Evolutionary conservation across 306 rosid species (phyloP), one percentile per base, ranked within the genome.

Genomic region (Glycine latifolia): DNA sequence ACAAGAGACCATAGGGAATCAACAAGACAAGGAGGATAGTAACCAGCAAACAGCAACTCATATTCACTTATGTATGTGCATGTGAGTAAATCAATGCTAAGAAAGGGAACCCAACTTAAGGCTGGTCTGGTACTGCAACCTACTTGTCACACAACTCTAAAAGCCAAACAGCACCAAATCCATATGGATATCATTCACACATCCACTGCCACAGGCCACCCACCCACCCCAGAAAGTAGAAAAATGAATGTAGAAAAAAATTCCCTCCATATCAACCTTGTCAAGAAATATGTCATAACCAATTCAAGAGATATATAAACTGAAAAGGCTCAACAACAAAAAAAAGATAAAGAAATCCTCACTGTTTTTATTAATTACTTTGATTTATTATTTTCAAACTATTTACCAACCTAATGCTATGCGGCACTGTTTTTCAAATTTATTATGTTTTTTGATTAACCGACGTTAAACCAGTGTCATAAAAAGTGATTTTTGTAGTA

Each of bases 321-420:
- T 79, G 85, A 80, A 78, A 89, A 82, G 75, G 75, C 35, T 79
- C 83, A 81, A 68, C 82, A 88, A 69, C 79, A 85, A 76, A 82
- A 44, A 87, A 20, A 20, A 81, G 85, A 44, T 87, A 20, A 20
- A 81, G 85, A 86, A 69, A 84, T 81, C 91, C 92, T 87, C 87
- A 79, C 79, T 76, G n/a, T n/a, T n/a, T n/a, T n/a, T n/a, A n/a
- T n/a, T n/a, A n/a, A n/a, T n/a, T n/a, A n/a, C n/a, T n/a, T n/a
- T n/a, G n/a, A n/a, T n/a, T n/a, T n/a, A n/a, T n/a, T n/a, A n/a
- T n/a, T n/a, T n/a, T n/a, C n/a, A n/a, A n/a, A n/a, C n/a, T n/a
- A n/a, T n/a, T n/a, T n/a, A n/a, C n/a, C n/a, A n/a, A n/a, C n/a
- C n/a, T n/a, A n/a, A n/a, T n/a, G n/a, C n/a, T n/a, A n/a, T n/a